Evolutionary conservation across 73 alveolate genomes (phyloP).

Genomic region (Tetrahymena thermophila): DNA sequence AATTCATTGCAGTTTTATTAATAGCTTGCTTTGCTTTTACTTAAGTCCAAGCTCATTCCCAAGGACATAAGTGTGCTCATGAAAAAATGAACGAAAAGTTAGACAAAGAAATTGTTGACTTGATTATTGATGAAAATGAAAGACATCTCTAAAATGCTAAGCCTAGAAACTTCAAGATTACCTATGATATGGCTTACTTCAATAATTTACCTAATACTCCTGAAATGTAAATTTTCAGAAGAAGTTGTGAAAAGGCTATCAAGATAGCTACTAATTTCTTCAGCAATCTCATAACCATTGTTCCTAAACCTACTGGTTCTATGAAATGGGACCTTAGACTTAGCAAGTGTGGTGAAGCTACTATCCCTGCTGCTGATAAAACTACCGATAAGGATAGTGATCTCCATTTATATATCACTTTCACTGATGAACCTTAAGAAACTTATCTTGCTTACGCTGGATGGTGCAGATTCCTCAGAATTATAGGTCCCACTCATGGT

Average conservation of each 20-base stretch:
- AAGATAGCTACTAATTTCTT: too few relatives aligned
- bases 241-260: too few relatives aligned
- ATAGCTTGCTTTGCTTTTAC: background rate
- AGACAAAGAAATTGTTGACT: too few relatives aligned
- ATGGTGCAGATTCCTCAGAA: background rate
- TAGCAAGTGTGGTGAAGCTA: too few relatives aligned
- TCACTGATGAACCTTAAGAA: background rate
- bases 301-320: too few relatives aligned
- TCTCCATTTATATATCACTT: background rate
- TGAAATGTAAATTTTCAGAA: too few relatives aligned
- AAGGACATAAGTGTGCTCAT: background rate
- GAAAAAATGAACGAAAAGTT: background rate
- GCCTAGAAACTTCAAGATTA: background rate
- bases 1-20: background rate
- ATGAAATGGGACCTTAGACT: too few relatives aligned
- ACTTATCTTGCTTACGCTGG: background rate
- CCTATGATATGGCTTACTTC: background rate
- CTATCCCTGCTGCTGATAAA: background rate
- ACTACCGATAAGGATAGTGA: background rate
- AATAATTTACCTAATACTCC: background rate
- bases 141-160: too few relatives aligned
- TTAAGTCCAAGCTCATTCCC: background rate
- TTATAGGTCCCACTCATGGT: background rate
- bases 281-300: too few relatives aligned
- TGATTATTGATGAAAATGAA: too few relatives aligned